These are phyloP conservation scores for Poa pratensis DNA, from an alignment of 176 grass and related monocot species.

Conservation along the genomic window DNA sequence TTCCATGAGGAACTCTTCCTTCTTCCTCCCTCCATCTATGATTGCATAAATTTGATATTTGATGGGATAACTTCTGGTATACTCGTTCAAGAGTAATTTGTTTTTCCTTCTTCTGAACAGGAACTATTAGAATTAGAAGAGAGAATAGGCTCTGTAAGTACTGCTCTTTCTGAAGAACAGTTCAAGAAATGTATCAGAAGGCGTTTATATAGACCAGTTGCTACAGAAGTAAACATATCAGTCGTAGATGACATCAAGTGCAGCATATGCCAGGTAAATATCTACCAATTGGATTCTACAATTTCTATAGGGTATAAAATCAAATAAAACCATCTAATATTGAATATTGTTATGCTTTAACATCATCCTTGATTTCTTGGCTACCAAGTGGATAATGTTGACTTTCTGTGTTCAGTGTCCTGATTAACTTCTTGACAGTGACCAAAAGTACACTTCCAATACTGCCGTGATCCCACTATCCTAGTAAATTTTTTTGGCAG, in stretches of 20 bases:
- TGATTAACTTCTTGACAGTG: not conserved
- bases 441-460: not conserved
- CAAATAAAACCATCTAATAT: slow-evolving; percentile 10
- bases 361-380: slow-evolving; percentile 2
- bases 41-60: slow-evolving; percentile 3
- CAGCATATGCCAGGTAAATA: slow-evolving; percentile 85
- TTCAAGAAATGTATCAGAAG: slow-evolving; percentile 70
- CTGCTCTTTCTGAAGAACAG: slow-evolving; percentile 75
- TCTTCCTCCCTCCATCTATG: not conserved
- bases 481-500: not conserved
- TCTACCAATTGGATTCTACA: not conserved
- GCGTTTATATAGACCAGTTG: slow-evolving; percentile 48
- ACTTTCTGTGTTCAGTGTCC: not conserved
- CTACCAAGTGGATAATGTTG: not conserved
- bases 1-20: slow-evolving; percentile 15
- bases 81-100: not conserved
- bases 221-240: slow-evolving; percentile 15
- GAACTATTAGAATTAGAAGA: slow-evolving; percentile 85
- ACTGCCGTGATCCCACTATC: not conserved
- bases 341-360: not conserved
- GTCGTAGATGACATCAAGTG: slow-evolving; percentile 67
- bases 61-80: not conserved
- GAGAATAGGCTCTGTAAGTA: slow-evolving; percentile 82
- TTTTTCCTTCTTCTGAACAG: slow-evolving; percentile 47
- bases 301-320: not conserved